Conservation (phyloP, 192 early-diverging fungal species). For the Ramicandelaber brevisporus region DNA sequence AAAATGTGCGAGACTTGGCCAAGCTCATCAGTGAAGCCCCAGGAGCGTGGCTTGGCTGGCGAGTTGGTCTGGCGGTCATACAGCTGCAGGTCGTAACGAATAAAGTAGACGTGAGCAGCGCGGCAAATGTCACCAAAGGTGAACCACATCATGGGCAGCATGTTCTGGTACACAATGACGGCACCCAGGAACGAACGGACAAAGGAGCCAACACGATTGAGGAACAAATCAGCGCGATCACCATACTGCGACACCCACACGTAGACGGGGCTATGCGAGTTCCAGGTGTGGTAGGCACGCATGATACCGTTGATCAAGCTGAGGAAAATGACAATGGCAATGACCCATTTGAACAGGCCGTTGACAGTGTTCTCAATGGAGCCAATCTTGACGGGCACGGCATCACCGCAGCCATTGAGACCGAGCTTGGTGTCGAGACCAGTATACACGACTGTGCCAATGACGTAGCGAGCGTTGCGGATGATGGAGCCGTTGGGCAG, state of each 20-base stretch:
- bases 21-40: constrained; percentile 66
- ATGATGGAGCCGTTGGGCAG: constrained; percentile 62
- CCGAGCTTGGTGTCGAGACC: constrained; percentile 44
- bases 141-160: too few species aligned
- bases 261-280: constrained; percentile 20
- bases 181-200: constrained; percentile 71
- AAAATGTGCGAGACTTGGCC: constrained; percentile 73
- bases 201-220: too few species aligned
- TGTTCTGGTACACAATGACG: constrained; percentile 39
- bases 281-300: constrained; percentile 1
- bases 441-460: constrained; percentile 46
- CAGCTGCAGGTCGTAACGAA: constrained; percentile 55
- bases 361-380: constrained; percentile 55
- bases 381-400: constrained; percentile 41
- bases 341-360: constrained; percentile 44
- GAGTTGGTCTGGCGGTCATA: constrained; percentile 42
- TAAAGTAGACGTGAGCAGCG: constrained; percentile 48
- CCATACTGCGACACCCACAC: constrained; percentile 18
- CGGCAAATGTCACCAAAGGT: too few species aligned
- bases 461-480: constrained; percentile 55
- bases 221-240: constrained; percentile 67
- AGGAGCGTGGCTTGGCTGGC: constrained; percentile 48
- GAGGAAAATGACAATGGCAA: constrained; percentile 26
- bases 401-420: constrained; percentile 42
- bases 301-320: constrained; percentile 21